Conservation (phyloP, 345 rosid species). For the Melastoma malabathricum region DNA sequence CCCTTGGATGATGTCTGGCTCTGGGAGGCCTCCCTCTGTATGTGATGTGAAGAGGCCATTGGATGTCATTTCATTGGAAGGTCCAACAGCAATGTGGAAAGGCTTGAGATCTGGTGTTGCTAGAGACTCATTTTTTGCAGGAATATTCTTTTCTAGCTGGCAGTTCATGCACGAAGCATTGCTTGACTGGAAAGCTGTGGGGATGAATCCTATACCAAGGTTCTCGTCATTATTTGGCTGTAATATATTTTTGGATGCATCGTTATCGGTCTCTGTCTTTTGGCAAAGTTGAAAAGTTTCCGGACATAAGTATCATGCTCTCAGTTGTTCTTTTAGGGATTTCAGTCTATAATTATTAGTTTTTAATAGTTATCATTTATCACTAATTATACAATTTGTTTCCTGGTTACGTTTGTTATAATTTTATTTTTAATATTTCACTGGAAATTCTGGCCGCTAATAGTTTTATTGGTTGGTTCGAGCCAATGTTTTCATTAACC, state of each 20-base stretch:
- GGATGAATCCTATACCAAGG: constrained; percentile 82
- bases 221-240: constrained; percentile 6
- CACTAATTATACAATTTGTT: too few species aligned
- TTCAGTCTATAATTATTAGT: too few species aligned
- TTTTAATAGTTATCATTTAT: too few species aligned
- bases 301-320: too few species aligned
- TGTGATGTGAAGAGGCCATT: constrained; percentile 49
- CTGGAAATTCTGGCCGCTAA: too few species aligned
- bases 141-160: constrained; percentile 84
- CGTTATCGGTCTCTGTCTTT: too few species aligned
- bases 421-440: too few species aligned
- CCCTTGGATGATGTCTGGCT: constrained; percentile 96
- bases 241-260: too few species aligned
- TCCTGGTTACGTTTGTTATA: too few species aligned
- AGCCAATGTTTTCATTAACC: neutral
- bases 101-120: constrained; percentile 63
- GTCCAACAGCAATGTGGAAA: constrained; percentile 67
- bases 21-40: constrained; percentile 75
- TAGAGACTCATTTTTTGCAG: constrained; percentile 71
- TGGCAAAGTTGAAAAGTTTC: too few species aligned
- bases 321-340: too few species aligned
- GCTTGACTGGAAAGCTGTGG: constrained; percentile 79
- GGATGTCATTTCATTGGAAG: constrained; percentile 66
- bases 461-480: too few species aligned
- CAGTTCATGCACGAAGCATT: constrained; percentile 58